These are phyloP conservation scores for Boletus tylopilopsis DNA, from an alignment of 768 basidiomycete species.

Conservation along the genomic window DNA sequence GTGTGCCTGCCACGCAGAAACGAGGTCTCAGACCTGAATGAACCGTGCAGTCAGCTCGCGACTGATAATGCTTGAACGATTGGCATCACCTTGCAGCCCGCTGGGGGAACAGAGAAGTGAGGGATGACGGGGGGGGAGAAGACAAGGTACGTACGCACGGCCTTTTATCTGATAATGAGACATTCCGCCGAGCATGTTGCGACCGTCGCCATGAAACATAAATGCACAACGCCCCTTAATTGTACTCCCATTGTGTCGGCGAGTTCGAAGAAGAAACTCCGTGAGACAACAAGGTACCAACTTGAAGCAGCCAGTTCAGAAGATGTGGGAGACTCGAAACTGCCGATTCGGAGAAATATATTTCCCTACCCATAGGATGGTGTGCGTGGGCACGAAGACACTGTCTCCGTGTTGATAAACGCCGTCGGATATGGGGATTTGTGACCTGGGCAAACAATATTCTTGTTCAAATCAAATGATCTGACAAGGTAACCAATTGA, in stretches of 20 bases:
- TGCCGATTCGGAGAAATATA: no score
- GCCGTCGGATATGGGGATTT: no score
- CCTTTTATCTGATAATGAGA: slow-evolving; percentile 14
- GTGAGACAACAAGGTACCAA: not conserved
- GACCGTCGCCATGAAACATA: slow-evolving; percentile 13
- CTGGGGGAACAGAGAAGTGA: slow-evolving; percentile 2
- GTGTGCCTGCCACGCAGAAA: slow-evolving; percentile 21
- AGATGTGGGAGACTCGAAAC: no score
- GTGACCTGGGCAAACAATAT: no score
- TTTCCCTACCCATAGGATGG: no score
- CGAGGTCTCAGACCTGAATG: slow-evolving; percentile 23
- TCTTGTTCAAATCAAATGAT: no score
- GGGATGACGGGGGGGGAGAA: not conserved
- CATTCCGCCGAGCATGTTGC: not conserved
- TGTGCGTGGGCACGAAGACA: no score
- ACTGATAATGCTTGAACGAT: not conserved
- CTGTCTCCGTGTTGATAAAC: no score
- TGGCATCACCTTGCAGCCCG: slow-evolving; percentile 10
- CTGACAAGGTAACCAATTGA: no score
- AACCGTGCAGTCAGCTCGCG: not conserved
- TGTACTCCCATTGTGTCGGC: not conserved
- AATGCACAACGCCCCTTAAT: not conserved
- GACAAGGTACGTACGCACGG: not conserved
- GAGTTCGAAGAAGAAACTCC: slow-evolving; percentile 2
- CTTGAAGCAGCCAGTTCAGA: no score